Conservation (phyloP, 257 asterid genomes). For the Petunia secreta region DNA sequence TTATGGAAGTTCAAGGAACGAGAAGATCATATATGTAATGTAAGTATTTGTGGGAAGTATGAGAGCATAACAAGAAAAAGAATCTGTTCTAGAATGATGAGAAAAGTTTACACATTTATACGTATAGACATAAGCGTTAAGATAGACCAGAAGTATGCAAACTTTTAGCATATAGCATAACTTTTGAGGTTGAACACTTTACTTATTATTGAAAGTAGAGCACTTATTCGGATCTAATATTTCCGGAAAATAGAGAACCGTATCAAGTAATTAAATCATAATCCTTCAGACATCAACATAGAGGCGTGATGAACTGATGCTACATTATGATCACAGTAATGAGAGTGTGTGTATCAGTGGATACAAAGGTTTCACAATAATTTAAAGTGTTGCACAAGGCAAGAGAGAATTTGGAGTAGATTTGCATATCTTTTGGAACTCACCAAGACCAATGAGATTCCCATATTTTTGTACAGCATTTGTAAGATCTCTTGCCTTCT, state of each 20-base stretch:
- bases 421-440: constrained; percentile 37
- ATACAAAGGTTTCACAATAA: not conserved
- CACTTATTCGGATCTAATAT: not conserved
- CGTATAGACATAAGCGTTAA: not conserved
- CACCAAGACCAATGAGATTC: constrained; percentile 87
- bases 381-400: not conserved
- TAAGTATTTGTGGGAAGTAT: not conserved
- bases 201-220: not conserved
- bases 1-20: constrained; percentile 19
- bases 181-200: constrained; percentile 2
- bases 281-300: not conserved
- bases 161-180: not conserved
- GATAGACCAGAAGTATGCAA: constrained; percentile 2
- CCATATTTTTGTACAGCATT: constrained; percentile 66
- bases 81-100: not conserved
- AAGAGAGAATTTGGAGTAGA: constrained; percentile 10
- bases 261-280: not conserved
- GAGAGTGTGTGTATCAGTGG: not conserved
- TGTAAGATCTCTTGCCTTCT: constrained; percentile 67
- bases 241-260: constrained; percentile 6
- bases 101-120: not conserved
- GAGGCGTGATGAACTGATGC: constrained; percentile 1
- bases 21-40: not conserved
- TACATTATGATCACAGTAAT: constrained; percentile 13
- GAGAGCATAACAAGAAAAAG: not conserved